phyloP scores from a whole-genome alignment of 179 eudicot species.

The Kewa caespitosa region DNA sequence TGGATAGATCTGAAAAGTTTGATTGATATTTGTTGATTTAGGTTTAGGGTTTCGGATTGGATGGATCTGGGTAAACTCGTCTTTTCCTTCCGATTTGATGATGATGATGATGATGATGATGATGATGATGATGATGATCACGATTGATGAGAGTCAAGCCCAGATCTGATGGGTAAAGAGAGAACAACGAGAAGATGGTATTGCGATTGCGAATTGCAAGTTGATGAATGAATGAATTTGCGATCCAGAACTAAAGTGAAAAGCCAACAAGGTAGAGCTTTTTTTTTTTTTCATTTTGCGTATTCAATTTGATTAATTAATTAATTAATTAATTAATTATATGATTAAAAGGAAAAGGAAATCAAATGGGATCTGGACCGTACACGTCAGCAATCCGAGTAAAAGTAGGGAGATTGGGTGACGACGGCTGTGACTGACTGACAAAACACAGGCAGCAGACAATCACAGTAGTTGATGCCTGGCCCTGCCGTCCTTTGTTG shows the following conservation, averaged over 20 bases:
- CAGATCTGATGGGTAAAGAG: constrained; percentile 19
- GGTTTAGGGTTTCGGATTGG: constrained; percentile 38
- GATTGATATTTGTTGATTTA: neutral
- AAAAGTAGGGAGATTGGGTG: neutral
- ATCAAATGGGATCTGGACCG: constrained; percentile 37
- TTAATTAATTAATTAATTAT: no score
- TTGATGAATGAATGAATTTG: no score
- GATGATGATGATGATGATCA: neutral
- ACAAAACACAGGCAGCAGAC: no score
- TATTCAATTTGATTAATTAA: no score
- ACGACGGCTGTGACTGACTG: no score
- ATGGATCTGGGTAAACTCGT: no score
- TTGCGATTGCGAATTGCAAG: neutral
- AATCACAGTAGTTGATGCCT: no score
- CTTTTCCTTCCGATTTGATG: constrained; percentile 3
- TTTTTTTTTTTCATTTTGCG: no score
- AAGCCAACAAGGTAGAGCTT: no score
- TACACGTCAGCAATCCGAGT: constrained; percentile 36
- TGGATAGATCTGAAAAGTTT: constrained; percentile 14
- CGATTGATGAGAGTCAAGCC: neutral
- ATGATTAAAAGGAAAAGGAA: no score
- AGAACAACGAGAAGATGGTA: neutral
- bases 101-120: neutral
- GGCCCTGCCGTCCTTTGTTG: no score
- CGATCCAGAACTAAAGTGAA: no score